These are phyloP conservation scores for Bonia amplexicaulis DNA, from an alignment of 176 grass and related monocot species.

Conservation along the genomic window DNA sequence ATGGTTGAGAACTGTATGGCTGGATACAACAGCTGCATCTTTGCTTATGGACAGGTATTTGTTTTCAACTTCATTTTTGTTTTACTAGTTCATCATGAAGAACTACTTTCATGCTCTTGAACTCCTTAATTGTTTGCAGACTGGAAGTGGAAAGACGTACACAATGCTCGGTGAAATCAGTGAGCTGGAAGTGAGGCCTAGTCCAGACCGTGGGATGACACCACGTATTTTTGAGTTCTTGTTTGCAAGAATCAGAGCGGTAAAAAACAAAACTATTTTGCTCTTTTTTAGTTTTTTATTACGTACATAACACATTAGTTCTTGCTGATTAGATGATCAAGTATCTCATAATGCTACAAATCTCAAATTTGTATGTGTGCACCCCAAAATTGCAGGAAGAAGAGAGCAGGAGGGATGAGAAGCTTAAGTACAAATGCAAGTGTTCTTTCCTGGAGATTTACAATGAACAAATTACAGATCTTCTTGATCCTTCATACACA, in stretches of 20 bases:
- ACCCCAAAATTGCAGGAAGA: slow-evolving; percentile 59
- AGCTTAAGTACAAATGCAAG: slow-evolving; percentile 92
- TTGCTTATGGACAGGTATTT: slow-evolving; percentile 96
- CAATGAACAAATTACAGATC: slow-evolving; percentile 98
- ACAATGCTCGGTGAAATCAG: slow-evolving; percentile 94
- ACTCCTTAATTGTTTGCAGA: slow-evolving; percentile 42
- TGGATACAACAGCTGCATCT: slow-evolving; percentile 94
- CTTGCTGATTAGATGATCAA: not conserved
- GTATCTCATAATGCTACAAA: not conserved
- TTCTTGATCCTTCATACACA: slow-evolving; percentile 78
- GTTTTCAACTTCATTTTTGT: slow-evolving; percentile 3
- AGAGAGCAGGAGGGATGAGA: slow-evolving; percentile 96
- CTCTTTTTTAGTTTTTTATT: not conserved
- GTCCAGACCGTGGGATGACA: slow-evolving; percentile 84
- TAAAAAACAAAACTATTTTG: slow-evolving; percentile 38
- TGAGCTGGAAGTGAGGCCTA: slow-evolving; percentile 76
- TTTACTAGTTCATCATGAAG: slow-evolving; percentile 17
- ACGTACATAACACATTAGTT: not conserved
- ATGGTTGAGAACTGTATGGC: slow-evolving; percentile 99
- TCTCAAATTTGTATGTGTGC: not conserved
- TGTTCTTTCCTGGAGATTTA: slow-evolving; percentile 99
- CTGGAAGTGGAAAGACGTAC: slow-evolving; percentile 94
- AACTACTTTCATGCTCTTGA: slow-evolving; percentile 9
- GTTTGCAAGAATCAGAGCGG: slow-evolving; percentile 95
- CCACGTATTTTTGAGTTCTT: slow-evolving; percentile 95